A percentile compares a stretch with the other conserved stretches of the same genome.
Conservation (phyloP, 2,329 filamentous ascomycete species). For the Ophiostoma piceae region DNA sequence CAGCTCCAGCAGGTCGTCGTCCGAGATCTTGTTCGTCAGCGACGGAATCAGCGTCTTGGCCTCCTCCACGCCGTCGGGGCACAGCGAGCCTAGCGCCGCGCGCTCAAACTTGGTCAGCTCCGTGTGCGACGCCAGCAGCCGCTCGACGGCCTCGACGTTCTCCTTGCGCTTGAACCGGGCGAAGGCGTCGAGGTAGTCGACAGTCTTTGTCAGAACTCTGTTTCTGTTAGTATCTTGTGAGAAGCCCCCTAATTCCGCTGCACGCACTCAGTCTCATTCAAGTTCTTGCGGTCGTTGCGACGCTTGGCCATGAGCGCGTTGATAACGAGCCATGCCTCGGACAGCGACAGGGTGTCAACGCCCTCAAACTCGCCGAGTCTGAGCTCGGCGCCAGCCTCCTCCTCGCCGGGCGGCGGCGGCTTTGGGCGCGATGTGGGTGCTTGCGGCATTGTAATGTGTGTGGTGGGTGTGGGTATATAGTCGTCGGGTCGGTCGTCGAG, state of each 20-base stretch:
- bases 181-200: constrained; percentile 91
- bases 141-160: constrained; percentile 90
- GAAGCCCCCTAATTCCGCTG: too few species aligned
- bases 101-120: constrained; percentile 88
- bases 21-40: constrained; percentile 80
- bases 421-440: constrained; percentile 59
- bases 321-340: constrained; percentile 86
- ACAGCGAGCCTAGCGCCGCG: constrained; percentile 84
- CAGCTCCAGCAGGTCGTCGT: constrained; percentile 80
- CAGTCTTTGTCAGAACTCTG: constrained; percentile 77
- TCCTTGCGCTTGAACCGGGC: constrained; percentile 93
- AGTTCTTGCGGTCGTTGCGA: constrained; percentile 71
- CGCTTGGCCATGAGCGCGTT: constrained; percentile 81
- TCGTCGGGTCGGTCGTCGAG: too few species aligned
- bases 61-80: constrained; percentile 88
- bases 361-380: constrained; percentile 90
- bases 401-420: constrained; percentile 67
- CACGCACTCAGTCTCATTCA: constrained; percentile 73
- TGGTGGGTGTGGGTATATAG: not conserved
- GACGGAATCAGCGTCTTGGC: constrained; percentile 94
- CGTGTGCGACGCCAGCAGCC: constrained; percentile 71
- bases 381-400: constrained; percentile 76
- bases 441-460: constrained; percentile 37
- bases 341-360: constrained; percentile 85
- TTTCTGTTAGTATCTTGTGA: not conserved